A percentile compares a stretch with the other conserved stretches of the same genome.
These are phyloP conservation scores for Oehlia diaphana DNA, from an alignment of 192 early-diverging fungal genomes.

Conservation along the genomic window DNA sequence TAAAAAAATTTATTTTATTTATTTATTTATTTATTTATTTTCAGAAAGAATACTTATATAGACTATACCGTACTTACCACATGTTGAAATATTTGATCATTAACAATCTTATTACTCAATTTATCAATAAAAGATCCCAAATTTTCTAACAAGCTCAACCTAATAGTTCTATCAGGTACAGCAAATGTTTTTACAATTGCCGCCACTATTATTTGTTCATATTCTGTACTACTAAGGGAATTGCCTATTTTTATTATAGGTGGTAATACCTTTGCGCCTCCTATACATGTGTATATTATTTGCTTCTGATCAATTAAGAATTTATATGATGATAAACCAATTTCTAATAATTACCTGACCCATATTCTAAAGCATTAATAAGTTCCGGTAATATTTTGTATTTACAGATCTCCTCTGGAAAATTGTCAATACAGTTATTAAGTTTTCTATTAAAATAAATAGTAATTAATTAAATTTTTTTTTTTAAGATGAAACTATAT, in stretches of 20 bases:
- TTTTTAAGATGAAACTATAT: neutral
- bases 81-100: slow-evolving; percentile 85
- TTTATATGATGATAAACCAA: neutral
- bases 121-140: slow-evolving; percentile 70
- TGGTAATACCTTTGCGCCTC: slow-evolving; percentile 69
- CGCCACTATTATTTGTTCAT: slow-evolving; percentile 66
- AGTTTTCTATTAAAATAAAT: slow-evolving; percentile 56
- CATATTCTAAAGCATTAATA: slow-evolving; percentile 79
- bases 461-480: neutral
- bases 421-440: slow-evolving; percentile 67
- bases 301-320: neutral
- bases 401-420: slow-evolving; percentile 81
- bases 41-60: neutral
- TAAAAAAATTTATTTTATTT: neutral
- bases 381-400: slow-evolving; percentile 95
- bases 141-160: slow-evolving; percentile 84
- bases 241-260: slow-evolving; percentile 87
- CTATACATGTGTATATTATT: slow-evolving; percentile 15
- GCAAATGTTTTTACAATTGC: slow-evolving; percentile 85
- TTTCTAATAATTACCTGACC: slow-evolving; percentile 48
- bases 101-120: slow-evolving; percentile 66
- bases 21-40: neutral
- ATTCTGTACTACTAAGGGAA: slow-evolving; percentile 71
- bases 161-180: slow-evolving; percentile 81
- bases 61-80: slow-evolving; percentile 51